Percentiles rank a stretch among this genome's conserved stretches.
Evolutionary conservation across 495 filamentous ascomycete species (phyloP).

Genomic region (Neurospora sp.): DNA sequence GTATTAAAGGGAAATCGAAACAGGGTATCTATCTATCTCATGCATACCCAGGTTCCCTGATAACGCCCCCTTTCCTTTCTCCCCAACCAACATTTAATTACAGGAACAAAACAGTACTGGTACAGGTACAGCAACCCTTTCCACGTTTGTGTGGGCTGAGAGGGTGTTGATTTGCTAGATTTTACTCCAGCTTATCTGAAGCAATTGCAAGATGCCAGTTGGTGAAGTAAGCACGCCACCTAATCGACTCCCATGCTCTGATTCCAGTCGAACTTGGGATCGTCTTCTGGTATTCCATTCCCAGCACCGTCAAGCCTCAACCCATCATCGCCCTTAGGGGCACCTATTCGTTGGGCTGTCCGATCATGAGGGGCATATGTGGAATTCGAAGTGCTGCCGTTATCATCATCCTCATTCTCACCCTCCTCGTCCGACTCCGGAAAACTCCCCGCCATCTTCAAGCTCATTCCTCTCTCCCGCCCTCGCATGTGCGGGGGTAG

Average conservation of each 20-base stretch:
- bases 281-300: neutral
- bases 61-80: too few species aligned
- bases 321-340: neutral
- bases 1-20: too few species aligned
- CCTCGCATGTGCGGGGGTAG: neutral
- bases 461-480: neutral
- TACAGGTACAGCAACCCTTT: neutral
- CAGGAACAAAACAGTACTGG: neutral
- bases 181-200: neutral
- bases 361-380: neutral
- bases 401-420: neutral
- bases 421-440: slow-evolving; percentile 17
- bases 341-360: neutral
- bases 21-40: too few species aligned
- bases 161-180: neutral
- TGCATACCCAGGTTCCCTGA: too few species aligned
- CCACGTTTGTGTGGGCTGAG: neutral
- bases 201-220: neutral
- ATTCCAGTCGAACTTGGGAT: slow-evolving; percentile 9
- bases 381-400: neutral
- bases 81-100: too few species aligned
- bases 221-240: neutral
- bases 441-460: slow-evolving; percentile 20
- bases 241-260: slow-evolving; percentile 29
- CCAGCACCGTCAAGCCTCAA: neutral